Evolutionary conservation across 108 stramenopile genomes (phyloP), one percentile per base, ranked within the genome.

Genomic region (Pseudonitzschia delicatissima): DNA sequence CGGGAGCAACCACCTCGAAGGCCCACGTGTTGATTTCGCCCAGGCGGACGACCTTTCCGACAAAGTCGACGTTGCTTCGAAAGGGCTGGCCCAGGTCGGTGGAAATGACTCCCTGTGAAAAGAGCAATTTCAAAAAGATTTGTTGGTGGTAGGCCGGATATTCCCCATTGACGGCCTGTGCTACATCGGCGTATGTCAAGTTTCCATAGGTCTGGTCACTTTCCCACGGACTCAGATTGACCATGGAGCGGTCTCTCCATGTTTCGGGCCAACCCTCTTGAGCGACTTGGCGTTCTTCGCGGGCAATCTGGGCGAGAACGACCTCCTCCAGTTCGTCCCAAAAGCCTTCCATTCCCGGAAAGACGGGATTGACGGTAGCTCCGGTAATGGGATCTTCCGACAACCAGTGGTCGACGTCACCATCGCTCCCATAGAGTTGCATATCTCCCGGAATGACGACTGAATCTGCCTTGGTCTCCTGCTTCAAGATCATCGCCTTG

Each of bases 111-210:
- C 48, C 64, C 15, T 50, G 45, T 21, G 18, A 23, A 28, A 64
- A 64, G 15, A 51, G 12, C 29, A 4, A 28, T 36, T 13, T 32
- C 15, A 69, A 27, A 0, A 77, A 4, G 1, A 3, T 49, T 6
- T 27, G 4, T 47, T 77, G 68, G 17, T 45, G 61, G 12, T 11
- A 26, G 12, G 55, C 76, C 9, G 76, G 67, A 31, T 68, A 69
- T 47, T 79, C 75, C 44, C 75, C 64, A 12, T 76, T 65, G 4
- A 80, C 79, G 2, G 63, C 63, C 45, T 68, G 49, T 18, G 79
- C 75, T 2, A 79, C 53, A 18, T 60, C 62, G 4, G 25, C 27
- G 15, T 75, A 45, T 9, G 48, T 55, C 13, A 20, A 13, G 8
- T 44, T 55, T 11, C 40, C 39, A n/a, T n/a, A n/a, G n/a, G n/a